phyloP scores from a whole-genome alignment of 805 yeast genomes.

The Yarrowia osloensis region DNA sequence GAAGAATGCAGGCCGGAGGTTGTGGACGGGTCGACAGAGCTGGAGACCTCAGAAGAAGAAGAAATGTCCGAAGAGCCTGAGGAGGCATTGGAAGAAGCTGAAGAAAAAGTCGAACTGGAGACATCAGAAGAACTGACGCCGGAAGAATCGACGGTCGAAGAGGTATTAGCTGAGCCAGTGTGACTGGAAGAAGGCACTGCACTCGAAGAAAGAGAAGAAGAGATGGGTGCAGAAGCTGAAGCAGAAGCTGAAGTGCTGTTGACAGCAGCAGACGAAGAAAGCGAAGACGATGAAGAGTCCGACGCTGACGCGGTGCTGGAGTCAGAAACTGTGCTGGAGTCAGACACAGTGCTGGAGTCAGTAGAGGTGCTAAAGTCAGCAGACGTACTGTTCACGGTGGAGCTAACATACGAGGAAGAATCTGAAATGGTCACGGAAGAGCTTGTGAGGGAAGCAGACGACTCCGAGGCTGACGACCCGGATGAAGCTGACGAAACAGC shows the following conservation, averaged over 20 bases:
- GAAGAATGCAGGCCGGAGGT: slow-evolving; percentile 20
- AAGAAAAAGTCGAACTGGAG: neutral
- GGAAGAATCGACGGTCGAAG: neutral
- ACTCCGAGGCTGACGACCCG: neutral
- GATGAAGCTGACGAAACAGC: neutral
- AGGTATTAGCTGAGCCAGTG: neutral
- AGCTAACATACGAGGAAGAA: neutral
- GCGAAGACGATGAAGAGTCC: neutral
- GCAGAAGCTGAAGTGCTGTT: neutral
- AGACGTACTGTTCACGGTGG: neutral
- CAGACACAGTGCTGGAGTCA: neutral
- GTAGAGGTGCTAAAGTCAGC: neutral
- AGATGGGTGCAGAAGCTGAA: too few species aligned
- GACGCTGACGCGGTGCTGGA: neutral
- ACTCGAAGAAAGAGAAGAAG: neutral
- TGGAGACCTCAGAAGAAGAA: neutral
- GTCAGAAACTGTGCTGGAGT: neutral
- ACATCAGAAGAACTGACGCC: neutral
- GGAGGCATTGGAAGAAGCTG: neutral
- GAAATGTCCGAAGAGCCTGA: neutral
- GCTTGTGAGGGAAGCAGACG: neutral
- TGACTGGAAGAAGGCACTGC: neutral
- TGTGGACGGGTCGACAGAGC: neutral
- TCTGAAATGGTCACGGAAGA: neutral
- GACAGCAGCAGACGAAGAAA: neutral